These are phyloP conservation scores for Sambucus nigra DNA, from an alignment of 129 eudicot genomes.

Conservation along the genomic window DNA sequence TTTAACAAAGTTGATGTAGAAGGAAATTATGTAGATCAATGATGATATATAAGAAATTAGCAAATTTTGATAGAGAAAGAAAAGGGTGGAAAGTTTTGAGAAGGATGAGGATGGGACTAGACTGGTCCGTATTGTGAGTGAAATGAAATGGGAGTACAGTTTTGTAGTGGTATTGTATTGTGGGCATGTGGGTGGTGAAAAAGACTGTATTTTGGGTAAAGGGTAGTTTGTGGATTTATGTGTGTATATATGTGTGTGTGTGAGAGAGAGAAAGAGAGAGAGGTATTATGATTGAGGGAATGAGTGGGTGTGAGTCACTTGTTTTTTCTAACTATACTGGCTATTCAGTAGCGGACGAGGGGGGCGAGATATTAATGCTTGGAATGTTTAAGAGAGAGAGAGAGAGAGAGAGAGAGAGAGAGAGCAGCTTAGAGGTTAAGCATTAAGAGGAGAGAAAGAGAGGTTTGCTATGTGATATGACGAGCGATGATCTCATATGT, in stretches of 20 bases:
- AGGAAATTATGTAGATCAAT: neutral
- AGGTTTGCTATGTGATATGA: too few species aligned
- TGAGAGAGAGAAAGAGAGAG: slow-evolving; percentile 4
- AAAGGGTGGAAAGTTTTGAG: too few species aligned
- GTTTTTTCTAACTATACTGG: slow-evolving; percentile 9
- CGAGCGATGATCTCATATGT: too few species aligned
- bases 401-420: too few species aligned
- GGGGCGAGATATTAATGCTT: slow-evolving; percentile 19
- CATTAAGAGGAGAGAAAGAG: too few species aligned
- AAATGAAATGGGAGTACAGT: slow-evolving; percentile 4
- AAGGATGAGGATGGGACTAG: slow-evolving; percentile 21
- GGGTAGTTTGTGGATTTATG: neutral
- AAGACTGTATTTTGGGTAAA: neutral
- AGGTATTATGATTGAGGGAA: slow-evolving; percentile 24
- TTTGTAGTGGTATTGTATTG: slow-evolving; percentile 7
- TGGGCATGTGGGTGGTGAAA: slow-evolving; percentile 7
- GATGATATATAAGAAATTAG: neutral
- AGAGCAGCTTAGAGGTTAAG: too few species aligned
- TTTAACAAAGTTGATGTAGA: neutral
- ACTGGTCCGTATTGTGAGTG: slow-evolving; percentile 10
- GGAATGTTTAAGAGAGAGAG: slow-evolving; percentile 14
- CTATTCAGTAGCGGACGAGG: slow-evolving; percentile 26
- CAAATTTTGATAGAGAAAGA: neutral
- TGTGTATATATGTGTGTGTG: neutral
- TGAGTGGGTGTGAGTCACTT: slow-evolving; percentile 29